These are phyloP conservation scores for Fusarium subglutinans DNA, from an alignment of 2,329 filamentous ascomycete genomes.

Conservation along the genomic window DNA sequence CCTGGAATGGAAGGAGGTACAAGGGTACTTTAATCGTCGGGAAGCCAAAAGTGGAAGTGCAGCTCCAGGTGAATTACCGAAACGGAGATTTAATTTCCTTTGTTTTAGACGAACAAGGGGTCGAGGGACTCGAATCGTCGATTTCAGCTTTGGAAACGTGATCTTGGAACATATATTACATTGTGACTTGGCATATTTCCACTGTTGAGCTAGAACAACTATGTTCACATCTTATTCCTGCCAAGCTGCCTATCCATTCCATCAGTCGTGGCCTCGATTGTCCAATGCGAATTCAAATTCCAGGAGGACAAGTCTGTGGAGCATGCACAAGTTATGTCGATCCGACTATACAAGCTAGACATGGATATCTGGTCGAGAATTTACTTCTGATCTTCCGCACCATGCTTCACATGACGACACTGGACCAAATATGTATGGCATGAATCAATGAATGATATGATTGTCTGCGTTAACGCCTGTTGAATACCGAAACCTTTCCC, in stretches of 20 bases:
- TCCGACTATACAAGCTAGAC: background rate
- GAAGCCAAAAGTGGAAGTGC: conserved; percentile 22
- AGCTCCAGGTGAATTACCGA: conserved; percentile 6
- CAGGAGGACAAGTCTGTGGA: background rate
- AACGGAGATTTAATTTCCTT: conserved; percentile 30
- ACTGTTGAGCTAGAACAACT: background rate
- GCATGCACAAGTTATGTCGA: background rate
- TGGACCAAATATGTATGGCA: background rate
- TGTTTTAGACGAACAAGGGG: conserved; percentile 17
- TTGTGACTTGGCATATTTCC: background rate
- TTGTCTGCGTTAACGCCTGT: background rate
- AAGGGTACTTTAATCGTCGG: conserved; percentile 13
- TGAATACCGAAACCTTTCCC: background rate
- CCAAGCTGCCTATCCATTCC: background rate
- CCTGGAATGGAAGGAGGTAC: conserved; percentile 29
- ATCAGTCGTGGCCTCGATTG: background rate
- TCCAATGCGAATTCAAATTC: background rate
- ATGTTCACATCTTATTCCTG: background rate
- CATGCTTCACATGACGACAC: background rate
- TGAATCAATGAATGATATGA: background rate
- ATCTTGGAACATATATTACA: background rate
- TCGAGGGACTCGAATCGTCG: conserved; percentile 8
- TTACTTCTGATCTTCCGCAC: background rate
- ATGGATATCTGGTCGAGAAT: conserved; percentile 12
- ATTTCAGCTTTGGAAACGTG: background rate